Evolutionary conservation across 1,284 basidiomycete species (phyloP), one percentile per base, ranked within the genome.

Genomic region (Sanghuangporus weigelae): DNA sequence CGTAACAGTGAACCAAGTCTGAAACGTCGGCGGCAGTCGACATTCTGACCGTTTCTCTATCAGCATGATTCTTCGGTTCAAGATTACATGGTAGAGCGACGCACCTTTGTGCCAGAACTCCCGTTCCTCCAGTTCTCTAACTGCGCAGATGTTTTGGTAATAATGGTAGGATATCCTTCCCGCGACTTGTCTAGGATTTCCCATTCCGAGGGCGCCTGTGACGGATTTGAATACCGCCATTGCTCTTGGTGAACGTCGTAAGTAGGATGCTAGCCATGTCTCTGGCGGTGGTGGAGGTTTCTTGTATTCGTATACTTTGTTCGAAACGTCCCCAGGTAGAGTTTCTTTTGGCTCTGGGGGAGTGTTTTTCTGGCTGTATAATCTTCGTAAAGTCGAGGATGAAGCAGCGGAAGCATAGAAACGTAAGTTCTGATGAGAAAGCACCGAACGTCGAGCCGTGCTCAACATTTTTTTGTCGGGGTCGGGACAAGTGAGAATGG

Each of bases 1-100:
- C 51, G 95, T 95, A 60, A 98, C 80, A 35, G 94, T 94, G 78
- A 98, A 98, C 93, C 96, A 99, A 5, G 95, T 93, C 73, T 98
- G 96, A 75, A 98, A 98, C 0, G 96, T 98, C 7, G 90, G 89
- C 2, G 96, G 96, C 12, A 99, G 80, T 57, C 82, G 81, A 72
- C 94, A 98, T 68, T 89, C 96, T 95, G 23, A n/a, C 7, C 12
- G 44, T 42, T 35, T 64, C 38, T 8, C 59, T 44, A n/a, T 49
- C 11, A 40, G 31, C 60, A 51, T 64, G 23, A 54, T 8, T 23
- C 21, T 51, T 51, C 12, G 49, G 31, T 7, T 21, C 21, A 23
- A 55, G 57, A 53, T 39, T 5, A 58, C 46, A 44, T 35, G 31
- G 59, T 38, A 12, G 38, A 39, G 56, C 38, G 11, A 75, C 81